Base-by-base conservation (phyloP, 257 asterid species). In the Solanum chiquidenum region DNA sequence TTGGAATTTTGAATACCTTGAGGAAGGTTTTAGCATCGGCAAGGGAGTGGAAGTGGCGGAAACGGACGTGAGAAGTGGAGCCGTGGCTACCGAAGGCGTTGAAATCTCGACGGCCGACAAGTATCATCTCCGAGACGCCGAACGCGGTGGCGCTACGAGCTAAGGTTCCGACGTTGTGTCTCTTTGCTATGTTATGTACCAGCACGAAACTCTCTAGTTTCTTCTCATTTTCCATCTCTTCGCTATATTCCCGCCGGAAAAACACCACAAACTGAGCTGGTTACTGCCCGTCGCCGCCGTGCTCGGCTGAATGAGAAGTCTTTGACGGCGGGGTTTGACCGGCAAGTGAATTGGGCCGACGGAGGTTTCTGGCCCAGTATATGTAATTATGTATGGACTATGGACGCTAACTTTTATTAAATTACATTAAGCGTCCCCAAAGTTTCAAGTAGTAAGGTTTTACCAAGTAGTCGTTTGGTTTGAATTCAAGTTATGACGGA, bases 121-220 rank as follows among this genome's bases (percentile, higher is more conserved):
- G 85, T 42, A 97, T 95, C 83, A 97, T 62, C 93, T 97, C 98
- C 69, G 97, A 74, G 11, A 97, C 99, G 5, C 99, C 99, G 85
- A 97, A 95, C n/a, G 98, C 99, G 27, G 97, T 95, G 92, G 98
- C 98, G 94, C 99, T 97, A 89, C 99, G 96, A 38, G 98, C 98
- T 85, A 97, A 92, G 40, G 99, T 97, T 27, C 99, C 99, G 38
- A 97, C 98, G 94, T 97, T 97, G 91, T 97, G 99, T 91, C 99
- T 93, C 94, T 97, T 97, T 35, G 99, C 98, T 87, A 97, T 96
- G 92, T 97, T 95, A 95, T 97, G 99, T 42, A 97, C 97, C 44
- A 97, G 52, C 62, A 96, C 98, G 66, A 90, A 97, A 94, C 99
- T 92, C 92, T 92, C 94, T 77, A 88, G 89, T 80, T 89, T 88